Conservation (phyloP, 768 basidiomycete genomes). For the Boletus bicolor region DNA sequence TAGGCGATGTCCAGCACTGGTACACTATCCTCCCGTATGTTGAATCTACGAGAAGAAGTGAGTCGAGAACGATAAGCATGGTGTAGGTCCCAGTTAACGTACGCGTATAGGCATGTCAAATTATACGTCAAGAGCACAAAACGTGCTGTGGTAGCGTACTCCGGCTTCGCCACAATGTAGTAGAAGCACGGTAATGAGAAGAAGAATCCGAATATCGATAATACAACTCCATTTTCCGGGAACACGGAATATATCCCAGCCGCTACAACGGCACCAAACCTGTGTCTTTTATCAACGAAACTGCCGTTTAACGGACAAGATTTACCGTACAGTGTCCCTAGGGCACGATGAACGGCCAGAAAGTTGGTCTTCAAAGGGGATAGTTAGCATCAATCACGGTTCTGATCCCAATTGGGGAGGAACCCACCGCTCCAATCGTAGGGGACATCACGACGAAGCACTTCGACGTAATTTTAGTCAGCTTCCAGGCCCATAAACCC, state of each 20-base stretch:
- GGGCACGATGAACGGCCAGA: slow-evolving; percentile 74
- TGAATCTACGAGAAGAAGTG: slow-evolving; percentile 54
- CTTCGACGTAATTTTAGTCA: slow-evolving; percentile 33
- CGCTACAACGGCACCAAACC: slow-evolving; percentile 77
- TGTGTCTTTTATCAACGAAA: slow-evolving; percentile 29
- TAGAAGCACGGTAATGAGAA: slow-evolving; percentile 95
- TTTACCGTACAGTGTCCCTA: slow-evolving; percentile 74
- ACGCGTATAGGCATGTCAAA: slow-evolving; percentile 74
- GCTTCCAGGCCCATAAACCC: slow-evolving; percentile 11
- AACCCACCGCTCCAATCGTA: slow-evolving; percentile 76
- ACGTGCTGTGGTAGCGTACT: slow-evolving; percentile 69
- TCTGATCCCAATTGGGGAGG: neutral
- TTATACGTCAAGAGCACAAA: slow-evolving; percentile 90
- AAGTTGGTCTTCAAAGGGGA: slow-evolving; percentile 67
- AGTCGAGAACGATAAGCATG: neutral
- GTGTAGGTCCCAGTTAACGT: slow-evolving; percentile 17
- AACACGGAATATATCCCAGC: slow-evolving; percentile 69
- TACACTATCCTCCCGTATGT: slow-evolving; percentile 61
- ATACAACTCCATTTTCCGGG: slow-evolving; percentile 66
- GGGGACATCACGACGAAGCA: slow-evolving; percentile 91
- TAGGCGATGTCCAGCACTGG: slow-evolving; percentile 69
- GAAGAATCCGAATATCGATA: slow-evolving; percentile 83
- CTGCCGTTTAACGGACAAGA: neutral
- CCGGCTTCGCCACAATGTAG: slow-evolving; percentile 75
- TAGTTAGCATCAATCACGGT: slow-evolving; percentile 12